phyloP scores from a whole-genome alignment of 2,329 filamentous ascomycete species.

The Fusarium penzigii region DNA sequence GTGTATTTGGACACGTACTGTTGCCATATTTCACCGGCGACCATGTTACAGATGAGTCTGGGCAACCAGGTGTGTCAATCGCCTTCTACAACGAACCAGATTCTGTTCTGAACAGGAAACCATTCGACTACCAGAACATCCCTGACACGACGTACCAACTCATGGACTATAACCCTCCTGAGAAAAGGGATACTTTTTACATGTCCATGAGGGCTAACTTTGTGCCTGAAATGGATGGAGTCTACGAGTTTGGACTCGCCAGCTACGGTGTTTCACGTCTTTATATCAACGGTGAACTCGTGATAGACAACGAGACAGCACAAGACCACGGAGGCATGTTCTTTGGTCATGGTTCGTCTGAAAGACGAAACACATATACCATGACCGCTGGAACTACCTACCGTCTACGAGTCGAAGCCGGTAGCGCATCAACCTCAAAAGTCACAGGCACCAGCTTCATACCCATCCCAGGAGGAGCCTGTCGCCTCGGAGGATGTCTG shows the following conservation, averaged over 20 bases:
- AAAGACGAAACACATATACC: slow-evolving; percentile 24
- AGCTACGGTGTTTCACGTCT: slow-evolving; percentile 34
- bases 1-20: slow-evolving; percentile 11
- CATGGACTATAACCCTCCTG: slow-evolving; percentile 28
- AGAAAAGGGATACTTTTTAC: slow-evolving; percentile 18
- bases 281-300: slow-evolving; percentile 34
- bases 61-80: slow-evolving; percentile 3
- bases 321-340: slow-evolving; percentile 37
- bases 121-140: slow-evolving; percentile 22
- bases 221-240: slow-evolving; percentile 13
- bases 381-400: slow-evolving; percentile 9
- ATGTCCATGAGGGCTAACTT: slow-evolving; percentile 24
- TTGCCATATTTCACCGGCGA: slow-evolving; percentile 7
- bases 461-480: slow-evolving; percentile 17
- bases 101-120: slow-evolving; percentile 1
- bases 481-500: slow-evolving; percentile 15
- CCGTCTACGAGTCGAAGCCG: slow-evolving; percentile 11
- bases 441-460: slow-evolving; percentile 6
- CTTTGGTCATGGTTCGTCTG: slow-evolving; percentile 35
- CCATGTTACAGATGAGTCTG: slow-evolving; percentile 3
- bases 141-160: slow-evolving; percentile 28
- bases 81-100: slow-evolving; percentile 12
- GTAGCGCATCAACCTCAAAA: slow-evolving; percentile 12
- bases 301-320: slow-evolving; percentile 33
- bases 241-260: slow-evolving; percentile 35